Evolutionary conservation across 2,329 filamentous ascomycete genomes (phyloP).

Genomic region (Chaetomiaceae sp.): DNA sequence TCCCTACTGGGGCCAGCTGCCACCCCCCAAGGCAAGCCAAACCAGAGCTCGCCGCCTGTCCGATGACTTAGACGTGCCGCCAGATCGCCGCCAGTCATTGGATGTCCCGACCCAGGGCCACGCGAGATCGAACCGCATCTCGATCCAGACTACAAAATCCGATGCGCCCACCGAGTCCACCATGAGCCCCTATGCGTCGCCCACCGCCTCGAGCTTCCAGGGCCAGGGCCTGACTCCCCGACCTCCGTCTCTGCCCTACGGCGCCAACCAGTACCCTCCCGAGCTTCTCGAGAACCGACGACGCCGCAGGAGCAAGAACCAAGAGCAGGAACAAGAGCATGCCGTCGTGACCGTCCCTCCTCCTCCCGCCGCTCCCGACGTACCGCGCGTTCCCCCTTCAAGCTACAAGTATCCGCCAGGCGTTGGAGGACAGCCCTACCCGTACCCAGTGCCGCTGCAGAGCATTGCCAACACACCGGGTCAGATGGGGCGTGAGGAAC

Average conservation of each 20-base stretch:
- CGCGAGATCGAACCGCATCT: conserved; percentile 47
- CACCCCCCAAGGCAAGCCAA: conserved; percentile 40
- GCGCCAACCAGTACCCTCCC: conserved; percentile 38
- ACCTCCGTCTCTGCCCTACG: conserved; percentile 54
- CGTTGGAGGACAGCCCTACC: conserved; percentile 30
- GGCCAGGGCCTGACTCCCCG: conserved; percentile 53
- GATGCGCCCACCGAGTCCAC: conserved; percentile 56
- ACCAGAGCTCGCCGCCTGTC: conserved; percentile 38
- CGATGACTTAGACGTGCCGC: conserved; percentile 31
- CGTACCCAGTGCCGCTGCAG: conserved; percentile 27
- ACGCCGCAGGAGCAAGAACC: conserved; percentile 40
- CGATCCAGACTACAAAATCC: conserved; percentile 52
- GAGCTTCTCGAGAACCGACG: conserved; percentile 42
- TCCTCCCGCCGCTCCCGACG: conserved; percentile 55
- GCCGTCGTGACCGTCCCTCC: conserved; percentile 30
- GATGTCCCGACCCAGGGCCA: conserved; percentile 36
- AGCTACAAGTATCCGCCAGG: conserved; percentile 52
- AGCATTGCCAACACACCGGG: conserved; percentile 30
- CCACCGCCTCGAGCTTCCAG: conserved; percentile 47
- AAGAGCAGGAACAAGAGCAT: conserved; percentile 38
- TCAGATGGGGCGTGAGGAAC: conserved; percentile 23
- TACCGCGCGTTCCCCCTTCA: conserved; percentile 53
- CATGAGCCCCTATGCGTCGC: conserved; percentile 54
- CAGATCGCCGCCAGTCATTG: conserved; percentile 33
- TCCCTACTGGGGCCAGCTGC: conserved; percentile 57